phyloP scores from a whole-genome alignment of 208 protist species.

The Trypanosoma vivax region DNA sequence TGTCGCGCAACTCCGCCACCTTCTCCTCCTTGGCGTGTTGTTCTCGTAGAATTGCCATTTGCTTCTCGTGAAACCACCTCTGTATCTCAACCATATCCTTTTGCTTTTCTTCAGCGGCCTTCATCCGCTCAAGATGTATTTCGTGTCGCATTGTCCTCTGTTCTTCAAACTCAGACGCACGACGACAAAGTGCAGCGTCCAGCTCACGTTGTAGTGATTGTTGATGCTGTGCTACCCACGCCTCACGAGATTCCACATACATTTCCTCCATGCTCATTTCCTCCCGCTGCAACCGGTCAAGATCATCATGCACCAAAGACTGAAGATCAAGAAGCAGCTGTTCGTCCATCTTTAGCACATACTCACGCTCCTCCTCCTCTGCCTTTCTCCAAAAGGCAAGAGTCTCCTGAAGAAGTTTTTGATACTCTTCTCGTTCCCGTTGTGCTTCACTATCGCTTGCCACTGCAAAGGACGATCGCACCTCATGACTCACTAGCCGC shows the following conservation, averaged over 20 bases:
- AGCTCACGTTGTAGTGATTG: conserved; percentile 50
- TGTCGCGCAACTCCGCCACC: conserved; percentile 38
- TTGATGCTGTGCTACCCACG: conserved; percentile 63
- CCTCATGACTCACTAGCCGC: conserved; percentile 53
- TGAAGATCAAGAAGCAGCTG: conserved; percentile 56
- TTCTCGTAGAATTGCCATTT: conserved; percentile 56
- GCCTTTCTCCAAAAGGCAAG: conserved; percentile 66
- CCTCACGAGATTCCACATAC: conserved; percentile 61
- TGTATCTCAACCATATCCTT: conserved; percentile 40
- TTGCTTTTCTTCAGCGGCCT: conserved; percentile 47
- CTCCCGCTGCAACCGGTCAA: conserved; percentile 57
- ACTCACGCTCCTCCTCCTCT: conserved; percentile 54
- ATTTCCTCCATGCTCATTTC: conserved; percentile 68
- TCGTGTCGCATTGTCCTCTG: conserved; percentile 38
- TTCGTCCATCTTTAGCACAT: conserved; percentile 76
- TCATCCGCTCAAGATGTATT: conserved; percentile 59
- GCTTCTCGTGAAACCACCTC: conserved; percentile 44
- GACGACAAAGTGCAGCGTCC: conserved; percentile 36
- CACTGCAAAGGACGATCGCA: conserved; percentile 63
- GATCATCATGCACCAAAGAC: conserved; percentile 55
- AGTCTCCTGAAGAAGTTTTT: conserved; percentile 53
- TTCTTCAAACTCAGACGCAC: conserved; percentile 52
- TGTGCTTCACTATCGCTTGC: conserved; percentile 50
- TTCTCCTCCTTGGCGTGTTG: conserved; percentile 43
- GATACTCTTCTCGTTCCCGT: conserved; percentile 49